Evolutionary conservation across 371 early-diverging fungal genomes (phyloP), one percentile per base, ranked within the genome.

Genomic region (Zychaea mexicana): DNA sequence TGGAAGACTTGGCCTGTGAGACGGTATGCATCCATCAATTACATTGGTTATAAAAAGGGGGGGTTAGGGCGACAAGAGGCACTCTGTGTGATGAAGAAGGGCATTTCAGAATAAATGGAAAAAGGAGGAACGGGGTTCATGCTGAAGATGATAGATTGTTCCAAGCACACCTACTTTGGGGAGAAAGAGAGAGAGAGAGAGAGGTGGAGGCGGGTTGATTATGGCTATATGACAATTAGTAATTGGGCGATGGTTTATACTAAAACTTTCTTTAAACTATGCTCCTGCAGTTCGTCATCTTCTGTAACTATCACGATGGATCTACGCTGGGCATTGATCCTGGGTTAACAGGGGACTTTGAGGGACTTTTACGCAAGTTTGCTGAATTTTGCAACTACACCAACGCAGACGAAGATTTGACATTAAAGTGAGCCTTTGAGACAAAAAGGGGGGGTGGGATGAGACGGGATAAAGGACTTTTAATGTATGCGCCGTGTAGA

Each of bases 241-340:
- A n/a, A n/a, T n/a, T n/a, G n/a, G n/a, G n/a, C n/a, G n/a, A n/a
- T 42, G n/a, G 19, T 19, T 19, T 6, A 46, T 10, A 45, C 21
- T n/a, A 52, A 46, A 32, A n/a, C 17, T 17, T 21, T 59, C 24
- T 27, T 57, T 21, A 6, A 31, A 27, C 13, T 17, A 30, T 33
- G 3, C 30, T 36, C 30, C 17, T 15, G 2, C 28, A 90, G 88
- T 91, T 91, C 66, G 74, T 85, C 13, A 66, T 75, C 30, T 92
- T 91, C 70, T 88, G 87, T 66, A 58, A 68, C 19, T 76, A 86
- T 58, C 83, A 89, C 63, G 86, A 87, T 62, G 92, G 93, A 6
- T 82, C 89, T 4, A 88, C 85, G 7, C 69, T 88, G 2, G 85
- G 85, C 26, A 83, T 91, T 6, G 92, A 92, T 70, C 62, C 75